These are phyloP conservation scores for Agaricus blazei DNA, from an alignment of 768 basidiomycete genomes.

Conservation along the genomic window DNA sequence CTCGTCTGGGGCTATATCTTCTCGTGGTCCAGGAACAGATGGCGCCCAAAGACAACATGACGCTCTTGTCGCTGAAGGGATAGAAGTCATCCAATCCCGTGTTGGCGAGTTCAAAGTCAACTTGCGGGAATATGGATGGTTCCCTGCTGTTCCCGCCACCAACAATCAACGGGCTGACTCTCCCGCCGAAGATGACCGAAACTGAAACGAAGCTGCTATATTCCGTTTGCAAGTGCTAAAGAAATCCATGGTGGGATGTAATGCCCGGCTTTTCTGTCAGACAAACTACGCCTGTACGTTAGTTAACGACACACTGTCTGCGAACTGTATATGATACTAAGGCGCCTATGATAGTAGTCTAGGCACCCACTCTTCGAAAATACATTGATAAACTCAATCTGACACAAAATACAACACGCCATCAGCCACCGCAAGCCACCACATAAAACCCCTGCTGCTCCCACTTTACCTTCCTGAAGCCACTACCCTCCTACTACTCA, in stretches of 20 bases:
- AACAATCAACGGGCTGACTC: constrained; percentile 1
- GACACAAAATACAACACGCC: background rate
- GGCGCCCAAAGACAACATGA: constrained; percentile 75
- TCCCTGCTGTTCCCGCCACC: constrained; percentile 32
- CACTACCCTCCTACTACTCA: too few species aligned
- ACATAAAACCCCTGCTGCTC: background rate
- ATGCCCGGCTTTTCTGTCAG: background rate
- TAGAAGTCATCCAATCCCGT: constrained; percentile 61
- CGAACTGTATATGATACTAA: background rate
- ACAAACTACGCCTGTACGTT: background rate
- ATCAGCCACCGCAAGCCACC: background rate
- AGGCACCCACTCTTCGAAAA: background rate
- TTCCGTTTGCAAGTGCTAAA: too few species aligned
- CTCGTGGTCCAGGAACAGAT: constrained; percentile 76
- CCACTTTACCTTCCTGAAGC: background rate
- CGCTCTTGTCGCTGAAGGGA: constrained; percentile 74
- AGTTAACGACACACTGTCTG: background rate
- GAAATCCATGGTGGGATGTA: background rate
- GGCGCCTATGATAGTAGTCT: background rate
- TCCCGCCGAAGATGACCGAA: background rate
- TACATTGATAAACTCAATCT: background rate
- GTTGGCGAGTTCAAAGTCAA: constrained; percentile 57
- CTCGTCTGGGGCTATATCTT: constrained; percentile 69
- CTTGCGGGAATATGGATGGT: constrained; percentile 61
- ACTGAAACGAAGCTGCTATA: too few species aligned